phyloP scores from a whole-genome alignment of 768 basidiomycete species.

The Boletus reticuloceps region DNA sequence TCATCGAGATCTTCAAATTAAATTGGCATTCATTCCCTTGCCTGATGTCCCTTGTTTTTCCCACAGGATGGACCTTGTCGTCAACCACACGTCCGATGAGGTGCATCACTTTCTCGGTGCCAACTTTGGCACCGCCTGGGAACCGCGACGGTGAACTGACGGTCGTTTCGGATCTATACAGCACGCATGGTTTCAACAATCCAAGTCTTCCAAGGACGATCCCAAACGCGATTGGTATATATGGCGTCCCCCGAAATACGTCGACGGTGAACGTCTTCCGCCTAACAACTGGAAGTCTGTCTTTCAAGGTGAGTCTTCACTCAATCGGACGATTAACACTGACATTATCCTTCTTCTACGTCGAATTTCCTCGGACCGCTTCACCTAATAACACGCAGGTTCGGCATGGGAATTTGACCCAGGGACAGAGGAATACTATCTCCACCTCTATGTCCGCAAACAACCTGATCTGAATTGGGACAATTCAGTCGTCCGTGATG shows the following conservation, averaged over 20 bases:
- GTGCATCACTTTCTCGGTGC: conserved; percentile 26
- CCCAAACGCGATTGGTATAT: conserved; percentile 76
- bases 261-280: conserved; percentile 50
- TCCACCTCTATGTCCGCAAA: conserved; percentile 62
- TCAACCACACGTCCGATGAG: conserved; percentile 71
- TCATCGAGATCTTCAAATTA: conserved; percentile 12
- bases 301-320: conserved; percentile 49
- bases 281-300: conserved; percentile 75
- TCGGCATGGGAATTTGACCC: conserved; percentile 74
- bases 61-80: conserved; percentile 72
- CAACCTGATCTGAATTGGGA: conserved; percentile 83
- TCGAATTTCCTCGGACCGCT: conserved; percentile 1
- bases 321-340: background rate
- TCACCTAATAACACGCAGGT: conserved; percentile 34
- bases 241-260: conserved; percentile 62
- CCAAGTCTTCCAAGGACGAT: conserved; percentile 46
- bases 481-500: conserved; percentile 55
- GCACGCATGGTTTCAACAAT: conserved; percentile 72
- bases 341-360: background rate
- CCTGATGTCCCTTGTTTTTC: conserved; percentile 1
- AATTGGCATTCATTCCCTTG: conserved; percentile 3
- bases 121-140: background rate
- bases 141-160: conserved; percentile 1
- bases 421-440: conserved; percentile 64
- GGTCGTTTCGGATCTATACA: conserved; percentile 22